A percentile compares a stretch with the other conserved stretches of the same genome.
These are phyloP conservation scores for Buxus sempervirens DNA, from an alignment of 164 flowering plant species.

Conservation along the genomic window DNA sequence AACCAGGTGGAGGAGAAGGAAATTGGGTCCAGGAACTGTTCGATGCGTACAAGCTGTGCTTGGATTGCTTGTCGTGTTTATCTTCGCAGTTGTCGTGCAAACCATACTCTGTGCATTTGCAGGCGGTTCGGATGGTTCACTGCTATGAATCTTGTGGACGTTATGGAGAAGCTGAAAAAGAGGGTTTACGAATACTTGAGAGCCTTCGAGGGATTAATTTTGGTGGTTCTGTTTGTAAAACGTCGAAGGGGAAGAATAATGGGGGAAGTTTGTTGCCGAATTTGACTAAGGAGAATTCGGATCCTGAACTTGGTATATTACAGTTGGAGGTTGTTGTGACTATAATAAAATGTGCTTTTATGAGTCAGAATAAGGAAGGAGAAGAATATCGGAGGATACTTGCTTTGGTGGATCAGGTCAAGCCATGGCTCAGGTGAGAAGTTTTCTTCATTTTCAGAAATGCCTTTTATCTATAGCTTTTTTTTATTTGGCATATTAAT, in stretches of 20 bases:
- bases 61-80: constrained; percentile 42
- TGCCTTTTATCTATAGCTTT: constrained; percentile 14
- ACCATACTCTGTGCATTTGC: constrained; percentile 42
- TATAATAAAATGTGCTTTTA: constrained; percentile 42
- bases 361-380: constrained; percentile 40
- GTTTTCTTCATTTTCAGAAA: constrained; percentile 12
- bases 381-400: constrained; percentile 41
- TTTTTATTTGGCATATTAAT: too few relatives aligned
- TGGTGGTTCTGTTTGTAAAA: not conserved
- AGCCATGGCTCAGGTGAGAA: constrained; percentile 66
- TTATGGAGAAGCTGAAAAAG: constrained; percentile 49
- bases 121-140: constrained; percentile 48
- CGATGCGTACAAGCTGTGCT: constrained; percentile 48
- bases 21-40: constrained; percentile 32
- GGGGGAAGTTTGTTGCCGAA: constrained; percentile 34
- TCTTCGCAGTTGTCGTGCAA: constrained; percentile 47
- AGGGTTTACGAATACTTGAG: constrained; percentile 48
- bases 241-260: constrained; percentile 13
- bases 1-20: constrained; percentile 13
- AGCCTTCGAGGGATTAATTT: constrained; percentile 27
- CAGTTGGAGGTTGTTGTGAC: constrained; percentile 52
- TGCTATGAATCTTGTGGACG: constrained; percentile 48
- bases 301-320: constrained; percentile 44
- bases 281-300: constrained; percentile 22
- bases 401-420: constrained; percentile 47